phyloP scores from a whole-genome alignment of 768 basidiomycete genomes.

The Lyophyllum decastes region DNA sequence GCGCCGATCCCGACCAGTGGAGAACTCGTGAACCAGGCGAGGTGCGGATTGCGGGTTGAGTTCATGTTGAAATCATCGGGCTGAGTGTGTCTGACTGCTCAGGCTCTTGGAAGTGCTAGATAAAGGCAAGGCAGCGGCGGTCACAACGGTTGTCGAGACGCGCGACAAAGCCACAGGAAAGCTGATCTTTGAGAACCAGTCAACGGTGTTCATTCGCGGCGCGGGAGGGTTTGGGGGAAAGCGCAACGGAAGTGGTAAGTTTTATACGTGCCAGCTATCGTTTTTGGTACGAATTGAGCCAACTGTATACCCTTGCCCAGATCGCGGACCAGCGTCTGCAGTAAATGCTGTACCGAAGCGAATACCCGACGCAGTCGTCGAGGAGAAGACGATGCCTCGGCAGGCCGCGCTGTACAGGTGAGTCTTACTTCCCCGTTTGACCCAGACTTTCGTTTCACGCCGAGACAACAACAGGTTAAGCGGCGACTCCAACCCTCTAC shows the following conservation, averaged over 20 bases:
- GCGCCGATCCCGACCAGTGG: constrained; percentile 85
- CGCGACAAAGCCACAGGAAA: constrained; percentile 78
- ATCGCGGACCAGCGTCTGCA: constrained; percentile 88
- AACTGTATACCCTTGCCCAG: constrained; percentile 36
- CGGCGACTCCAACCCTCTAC: constrained; percentile 90
- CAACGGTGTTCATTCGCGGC: constrained; percentile 90
- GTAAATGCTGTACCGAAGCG: constrained; percentile 80
- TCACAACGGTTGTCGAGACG: constrained; percentile 78
- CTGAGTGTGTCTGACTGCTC: background rate
- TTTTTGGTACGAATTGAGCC: background rate
- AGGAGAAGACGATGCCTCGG: constrained; percentile 79
- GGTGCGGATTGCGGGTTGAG: constrained; percentile 39
- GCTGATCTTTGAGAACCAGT: constrained; percentile 88
- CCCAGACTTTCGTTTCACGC: background rate
- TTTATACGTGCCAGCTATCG: background rate
- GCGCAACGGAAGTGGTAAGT: constrained; percentile 72
- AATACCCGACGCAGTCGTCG: constrained; percentile 79
- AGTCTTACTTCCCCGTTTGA: constrained; percentile 13
- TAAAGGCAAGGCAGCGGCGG: constrained; percentile 93
- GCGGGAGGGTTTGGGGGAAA: constrained; percentile 97
- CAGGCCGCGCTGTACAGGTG: constrained; percentile 95
- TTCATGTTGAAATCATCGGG: background rate
- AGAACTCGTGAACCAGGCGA: constrained; percentile 71
- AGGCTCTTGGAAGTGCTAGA: constrained; percentile 82
- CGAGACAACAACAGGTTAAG: constrained; percentile 56